A percentile compares a stretch with the other conserved stretches of the same genome.
These are phyloP conservation scores for Taphrina flavorubra DNA, from an alignment of 1,139 yeast species.

Conservation along the genomic window DNA sequence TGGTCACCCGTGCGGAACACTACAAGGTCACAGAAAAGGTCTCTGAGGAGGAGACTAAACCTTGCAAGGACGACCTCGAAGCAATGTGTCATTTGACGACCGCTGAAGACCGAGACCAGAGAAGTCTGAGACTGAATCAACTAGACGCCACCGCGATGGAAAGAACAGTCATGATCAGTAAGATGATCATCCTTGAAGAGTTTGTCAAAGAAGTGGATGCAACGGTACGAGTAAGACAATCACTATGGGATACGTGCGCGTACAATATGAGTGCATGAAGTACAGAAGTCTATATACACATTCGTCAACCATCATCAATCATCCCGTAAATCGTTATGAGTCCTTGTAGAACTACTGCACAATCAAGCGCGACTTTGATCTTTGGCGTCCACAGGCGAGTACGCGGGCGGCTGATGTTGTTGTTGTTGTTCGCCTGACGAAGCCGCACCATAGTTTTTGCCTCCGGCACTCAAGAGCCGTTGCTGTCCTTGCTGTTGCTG, in stretches of 20 bases:
- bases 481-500: conserved; percentile 17
- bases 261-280: not conserved
- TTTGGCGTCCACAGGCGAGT: conserved; percentile 18
- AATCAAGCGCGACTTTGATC: conserved; percentile 13
- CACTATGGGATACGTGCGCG: conserved; percentile 31
- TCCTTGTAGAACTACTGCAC: no score
- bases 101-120: not conserved
- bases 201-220: conserved; percentile 36
- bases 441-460: conserved; percentile 26
- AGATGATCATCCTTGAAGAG: conserved; percentile 34
- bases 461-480: conserved; percentile 18
- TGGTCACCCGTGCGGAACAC: not conserved
- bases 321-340: not conserved
- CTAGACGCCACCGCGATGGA: not conserved
- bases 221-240: conserved; percentile 47
- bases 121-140: not conserved
- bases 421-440: conserved; percentile 7
- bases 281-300: not conserved
- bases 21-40: not conserved
- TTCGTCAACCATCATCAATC: not conserved
- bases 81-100: conserved; percentile 1
- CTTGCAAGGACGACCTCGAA: not conserved
- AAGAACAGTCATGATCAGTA: conserved; percentile 17
- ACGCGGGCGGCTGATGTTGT: conserved; percentile 18
- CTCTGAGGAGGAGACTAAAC: not conserved